Evolutionary conservation across 768 basidiomycete species (phyloP).

Genomic region (Leccinum variicolor): DNA sequence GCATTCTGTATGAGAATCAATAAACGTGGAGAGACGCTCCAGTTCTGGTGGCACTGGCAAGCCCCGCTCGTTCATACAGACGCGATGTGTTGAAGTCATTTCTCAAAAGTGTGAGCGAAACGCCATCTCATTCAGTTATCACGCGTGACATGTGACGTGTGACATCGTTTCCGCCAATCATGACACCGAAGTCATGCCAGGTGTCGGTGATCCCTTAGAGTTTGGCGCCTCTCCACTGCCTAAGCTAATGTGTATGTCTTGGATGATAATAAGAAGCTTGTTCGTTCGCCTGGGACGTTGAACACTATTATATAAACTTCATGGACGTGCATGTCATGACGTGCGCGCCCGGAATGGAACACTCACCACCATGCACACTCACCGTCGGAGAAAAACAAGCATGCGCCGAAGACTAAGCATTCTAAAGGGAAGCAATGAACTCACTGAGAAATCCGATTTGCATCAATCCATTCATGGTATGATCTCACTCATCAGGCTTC

Average conservation of each 20-base stretch:
- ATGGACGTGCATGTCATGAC: not conserved
- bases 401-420: not conserved
- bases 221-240: not conserved
- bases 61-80: conserved; percentile 18
- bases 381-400: not conserved
- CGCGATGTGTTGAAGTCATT: not conserved
- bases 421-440: not conserved
- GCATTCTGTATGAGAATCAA: conserved; percentile 52
- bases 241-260: not conserved
- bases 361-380: not conserved
- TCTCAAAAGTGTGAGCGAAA: not conserved
- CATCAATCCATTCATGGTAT: not conserved
- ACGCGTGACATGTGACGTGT: not conserved
- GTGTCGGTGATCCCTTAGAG: no score
- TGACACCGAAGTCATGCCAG: no score
- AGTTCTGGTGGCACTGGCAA: conserved; percentile 40
- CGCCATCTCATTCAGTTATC: not conserved
- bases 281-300: not conserved
- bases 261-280: not conserved
- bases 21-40: conserved; percentile 46
- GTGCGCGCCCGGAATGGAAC: not conserved
- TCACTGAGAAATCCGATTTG: not conserved
- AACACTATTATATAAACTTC: not conserved
- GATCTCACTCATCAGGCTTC: not conserved
- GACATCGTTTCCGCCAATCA: not conserved